A percentile compares a stretch with the other conserved stretches of the same genome.
Conservation (phyloP, 371 early-diverging fungal species). For the Caulochytrium protostelioides region DNA sequence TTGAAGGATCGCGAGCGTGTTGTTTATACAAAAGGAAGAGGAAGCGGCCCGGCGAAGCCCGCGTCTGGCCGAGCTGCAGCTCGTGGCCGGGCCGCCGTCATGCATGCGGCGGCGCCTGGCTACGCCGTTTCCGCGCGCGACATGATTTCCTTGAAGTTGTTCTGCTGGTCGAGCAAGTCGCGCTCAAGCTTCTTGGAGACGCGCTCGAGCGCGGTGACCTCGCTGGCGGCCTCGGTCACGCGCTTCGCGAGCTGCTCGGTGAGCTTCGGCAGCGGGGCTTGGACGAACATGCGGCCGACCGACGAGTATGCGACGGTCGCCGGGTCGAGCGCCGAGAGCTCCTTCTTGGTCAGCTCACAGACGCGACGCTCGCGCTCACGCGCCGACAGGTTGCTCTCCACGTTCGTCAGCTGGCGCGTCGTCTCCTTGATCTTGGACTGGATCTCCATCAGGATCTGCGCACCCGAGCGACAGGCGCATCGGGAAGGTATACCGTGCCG, state of each 20-base stretch:
- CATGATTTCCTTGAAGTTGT: constrained; percentile 11
- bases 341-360: constrained; percentile 16
- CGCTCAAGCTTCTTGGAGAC: constrained; percentile 15
- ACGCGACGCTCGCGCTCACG: constrained; percentile 15
- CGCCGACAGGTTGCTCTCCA: constrained; percentile 11
- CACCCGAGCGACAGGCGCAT: too few relatives aligned
- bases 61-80: too few relatives aligned
- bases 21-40: too few relatives aligned
- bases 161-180: constrained; percentile 13
- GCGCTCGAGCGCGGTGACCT: constrained; percentile 10
- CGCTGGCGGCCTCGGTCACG: constrained; percentile 7
- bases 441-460: constrained; percentile 12
- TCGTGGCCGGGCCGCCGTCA: too few relatives aligned
- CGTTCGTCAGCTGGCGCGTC: constrained; percentile 10
- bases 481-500: too few relatives aligned
- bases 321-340: constrained; percentile 8
- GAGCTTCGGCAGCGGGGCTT: constrained; percentile 7
- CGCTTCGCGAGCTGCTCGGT: constrained; percentile 7
- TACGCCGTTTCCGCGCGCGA: too few relatives aligned
- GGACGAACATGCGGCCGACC: constrained; percentile 22
- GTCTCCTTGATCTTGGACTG: constrained; percentile 15
- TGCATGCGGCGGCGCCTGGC: too few relatives aligned
- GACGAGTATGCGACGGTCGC: constrained; percentile 13
- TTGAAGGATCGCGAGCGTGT: too few relatives aligned
- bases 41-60: too few relatives aligned